Evolutionary conservation across 192 early-diverging fungal species (phyloP).

Genomic region (Chytriomyces sp.): DNA sequence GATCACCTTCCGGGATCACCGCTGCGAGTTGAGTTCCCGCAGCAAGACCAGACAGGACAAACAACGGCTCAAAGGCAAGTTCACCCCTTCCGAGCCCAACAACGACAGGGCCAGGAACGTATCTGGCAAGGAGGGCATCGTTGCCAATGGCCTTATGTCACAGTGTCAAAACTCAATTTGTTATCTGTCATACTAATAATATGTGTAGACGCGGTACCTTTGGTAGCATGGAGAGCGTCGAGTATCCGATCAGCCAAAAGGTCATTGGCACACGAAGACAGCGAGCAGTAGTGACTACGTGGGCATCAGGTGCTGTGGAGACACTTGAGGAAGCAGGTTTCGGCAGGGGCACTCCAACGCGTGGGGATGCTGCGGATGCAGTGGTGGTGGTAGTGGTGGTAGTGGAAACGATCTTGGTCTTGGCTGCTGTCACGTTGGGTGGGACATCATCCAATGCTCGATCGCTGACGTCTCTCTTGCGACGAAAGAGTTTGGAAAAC

Average conservation of each 20-base stretch:
- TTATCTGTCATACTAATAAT: neutral
- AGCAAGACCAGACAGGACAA: slow-evolving; percentile 24
- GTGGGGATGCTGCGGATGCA: neutral
- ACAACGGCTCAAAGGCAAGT: slow-evolving; percentile 30
- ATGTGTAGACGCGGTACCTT: neutral
- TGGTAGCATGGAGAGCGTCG: slow-evolving; percentile 38
- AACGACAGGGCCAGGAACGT: slow-evolving; percentile 16
- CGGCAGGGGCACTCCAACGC: neutral
- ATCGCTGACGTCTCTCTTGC: neutral
- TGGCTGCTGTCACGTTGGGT: neutral
- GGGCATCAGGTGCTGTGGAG: slow-evolving; percentile 3
- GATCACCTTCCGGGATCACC: slow-evolving; percentile 16
- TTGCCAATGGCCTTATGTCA: neutral
- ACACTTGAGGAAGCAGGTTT: neutral
- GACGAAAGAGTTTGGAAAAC: neutral
- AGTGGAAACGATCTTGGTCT: neutral
- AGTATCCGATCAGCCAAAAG: slow-evolving; percentile 36
- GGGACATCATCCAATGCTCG: neutral
- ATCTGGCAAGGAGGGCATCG: neutral
- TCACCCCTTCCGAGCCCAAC: slow-evolving; percentile 19
- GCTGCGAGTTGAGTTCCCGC: slow-evolving; percentile 16
- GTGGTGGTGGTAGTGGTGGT: neutral
- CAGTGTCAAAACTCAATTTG: neutral
- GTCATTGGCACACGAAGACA: slow-evolving; percentile 32
- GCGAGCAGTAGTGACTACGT: slow-evolving; percentile 16